Conservation (phyloP, 441 rosid genomes). For the Populus hybrid region DNA sequence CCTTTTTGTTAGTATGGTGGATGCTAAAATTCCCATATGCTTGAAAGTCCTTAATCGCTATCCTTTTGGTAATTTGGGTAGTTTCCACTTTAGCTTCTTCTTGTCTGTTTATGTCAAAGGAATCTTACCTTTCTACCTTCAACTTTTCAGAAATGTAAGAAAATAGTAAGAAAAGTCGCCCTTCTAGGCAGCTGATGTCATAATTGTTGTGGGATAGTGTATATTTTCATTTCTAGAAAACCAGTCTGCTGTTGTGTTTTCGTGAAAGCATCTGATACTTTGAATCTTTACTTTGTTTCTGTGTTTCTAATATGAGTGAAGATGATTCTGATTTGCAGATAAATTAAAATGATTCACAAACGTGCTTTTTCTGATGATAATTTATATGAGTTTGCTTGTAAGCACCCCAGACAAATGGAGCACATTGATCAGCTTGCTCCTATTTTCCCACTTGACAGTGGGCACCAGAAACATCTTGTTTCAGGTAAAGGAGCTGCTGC, state of each 20-base stretch:
- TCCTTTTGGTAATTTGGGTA: background rate
- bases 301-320: background rate
- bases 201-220: background rate
- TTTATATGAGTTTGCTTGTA: conserved; percentile 30
- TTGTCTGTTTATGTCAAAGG: background rate
- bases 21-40: background rate
- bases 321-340: conserved; percentile 14
- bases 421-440: conserved; percentile 20
- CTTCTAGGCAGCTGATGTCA: background rate
- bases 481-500: conserved; percentile 30
- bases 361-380: conserved; percentile 35
- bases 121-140: background rate
- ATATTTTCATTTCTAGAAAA: background rate
- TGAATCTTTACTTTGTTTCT: background rate
- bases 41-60: background rate
- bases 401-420: conserved; percentile 39
- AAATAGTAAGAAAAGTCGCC: background rate
- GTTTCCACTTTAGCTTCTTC: background rate
- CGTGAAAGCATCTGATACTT: background rate
- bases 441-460: conserved; percentile 8
- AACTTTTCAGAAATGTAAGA: background rate
- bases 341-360: conserved; percentile 37
- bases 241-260: background rate
- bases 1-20: background rate
- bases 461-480: conserved; percentile 6